Conservation (phyloP, 202 grass and related monocot genomes). For the Carex arenaria region DNA sequence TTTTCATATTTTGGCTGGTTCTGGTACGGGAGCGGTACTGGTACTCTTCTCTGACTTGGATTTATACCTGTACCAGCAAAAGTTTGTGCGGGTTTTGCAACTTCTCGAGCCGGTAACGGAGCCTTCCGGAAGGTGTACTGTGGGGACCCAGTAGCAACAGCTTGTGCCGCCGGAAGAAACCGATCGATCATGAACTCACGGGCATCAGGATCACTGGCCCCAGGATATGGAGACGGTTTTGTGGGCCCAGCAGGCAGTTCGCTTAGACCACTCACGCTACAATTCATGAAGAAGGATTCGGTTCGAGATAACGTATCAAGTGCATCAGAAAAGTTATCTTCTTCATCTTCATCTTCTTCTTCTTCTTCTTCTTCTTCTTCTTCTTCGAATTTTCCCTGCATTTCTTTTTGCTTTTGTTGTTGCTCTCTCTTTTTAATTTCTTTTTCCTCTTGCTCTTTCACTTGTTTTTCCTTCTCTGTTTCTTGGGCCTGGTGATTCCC, state of each 20-base stretch:
- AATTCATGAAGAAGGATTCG: conserved; percentile 83
- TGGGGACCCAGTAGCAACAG: conserved; percentile 65
- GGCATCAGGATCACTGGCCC: conserved; percentile 25
- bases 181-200: conserved; percentile 86
- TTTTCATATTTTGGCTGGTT: conserved; percentile 52
- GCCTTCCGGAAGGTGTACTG: conserved; percentile 80
- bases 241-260: conserved; percentile 27
- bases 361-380: conserved; percentile 22
- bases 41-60: conserved; percentile 37
- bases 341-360: conserved; percentile 41
- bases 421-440: conserved; percentile 11
- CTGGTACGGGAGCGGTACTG: conserved; percentile 60
- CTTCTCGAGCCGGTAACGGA: neutral
- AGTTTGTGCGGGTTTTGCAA: neutral
- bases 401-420: neutral
- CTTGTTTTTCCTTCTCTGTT: neutral
- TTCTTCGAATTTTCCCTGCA: neutral
- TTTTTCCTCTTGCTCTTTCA: neutral
- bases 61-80: conserved; percentile 5
- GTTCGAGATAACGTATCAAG: conserved; percentile 76
- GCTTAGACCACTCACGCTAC: conserved; percentile 88
- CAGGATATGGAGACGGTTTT: neutral
- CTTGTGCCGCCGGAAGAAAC: conserved; percentile 78
- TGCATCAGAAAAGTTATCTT: conserved; percentile 80
- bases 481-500: neutral